Evolutionary conservation across 2,329 filamentous ascomycete species (phyloP).

Genomic region (Dactylonectria macrodidyma): DNA sequence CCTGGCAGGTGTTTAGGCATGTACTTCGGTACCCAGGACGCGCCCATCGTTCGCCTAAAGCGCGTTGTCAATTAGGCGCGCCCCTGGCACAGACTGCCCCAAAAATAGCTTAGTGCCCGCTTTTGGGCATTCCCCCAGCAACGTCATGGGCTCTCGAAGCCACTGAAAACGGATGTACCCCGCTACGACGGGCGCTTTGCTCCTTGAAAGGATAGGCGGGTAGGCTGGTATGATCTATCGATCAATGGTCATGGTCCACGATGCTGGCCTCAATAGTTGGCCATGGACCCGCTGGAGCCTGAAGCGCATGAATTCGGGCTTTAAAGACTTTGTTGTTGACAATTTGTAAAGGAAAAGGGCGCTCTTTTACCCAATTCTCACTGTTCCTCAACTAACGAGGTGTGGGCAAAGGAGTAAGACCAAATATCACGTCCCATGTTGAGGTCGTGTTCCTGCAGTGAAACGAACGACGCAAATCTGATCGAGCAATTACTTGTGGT

Average conservation of each 20-base stretch:
- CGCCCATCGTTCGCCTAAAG: constrained; percentile 21
- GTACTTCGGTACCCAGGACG: constrained; percentile 17
- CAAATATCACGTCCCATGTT: background rate
- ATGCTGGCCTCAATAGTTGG: background rate
- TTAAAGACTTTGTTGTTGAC: background rate
- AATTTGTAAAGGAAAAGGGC: background rate
- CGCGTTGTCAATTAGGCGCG: constrained; percentile 39
- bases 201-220: constrained; percentile 3
- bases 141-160: constrained; percentile 27
- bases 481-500: background rate
- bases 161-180: constrained; percentile 24
- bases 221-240: background rate
- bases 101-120: constrained; percentile 36
- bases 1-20: constrained; percentile 14
- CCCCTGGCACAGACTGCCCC: constrained; percentile 27
- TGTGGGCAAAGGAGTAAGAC: background rate
- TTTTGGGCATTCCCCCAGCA: constrained; percentile 41
- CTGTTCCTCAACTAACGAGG: background rate
- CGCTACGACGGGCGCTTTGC: constrained; percentile 20
- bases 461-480: background rate
- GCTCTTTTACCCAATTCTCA: background rate
- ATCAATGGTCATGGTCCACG: background rate
- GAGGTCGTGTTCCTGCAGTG: background rate
- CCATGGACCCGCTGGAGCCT: background rate
- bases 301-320: background rate